A percentile compares a stretch with the other conserved stretches of the same genome.
Evolutionary conservation across 1,284 basidiomycete species (phyloP).

Genomic region (Melampsora larici-populina): DNA sequence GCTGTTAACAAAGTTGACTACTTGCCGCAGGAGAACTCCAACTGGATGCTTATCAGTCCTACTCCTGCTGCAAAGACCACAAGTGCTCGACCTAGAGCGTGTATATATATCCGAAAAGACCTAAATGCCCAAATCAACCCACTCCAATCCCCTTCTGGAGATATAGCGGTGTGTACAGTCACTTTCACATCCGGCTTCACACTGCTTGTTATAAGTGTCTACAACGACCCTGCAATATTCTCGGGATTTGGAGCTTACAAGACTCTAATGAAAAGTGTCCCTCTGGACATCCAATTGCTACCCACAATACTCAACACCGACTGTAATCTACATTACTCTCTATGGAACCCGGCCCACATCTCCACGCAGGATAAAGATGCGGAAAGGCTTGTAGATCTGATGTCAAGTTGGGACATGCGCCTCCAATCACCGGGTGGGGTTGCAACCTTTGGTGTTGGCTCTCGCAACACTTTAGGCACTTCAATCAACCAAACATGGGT

Average conservation of each 20-base stretch:
- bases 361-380: background rate
- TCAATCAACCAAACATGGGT: too few relatives aligned
- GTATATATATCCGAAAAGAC: background rate
- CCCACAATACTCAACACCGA: background rate
- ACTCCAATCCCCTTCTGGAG: background rate
- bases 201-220: background rate
- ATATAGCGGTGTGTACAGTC: background rate
- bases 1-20: background rate
- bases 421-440: background rate
- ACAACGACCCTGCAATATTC: background rate
- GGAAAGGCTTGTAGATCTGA: background rate
- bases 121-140: background rate
- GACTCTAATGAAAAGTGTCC: background rate
- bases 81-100: background rate
- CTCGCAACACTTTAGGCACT: background rate
- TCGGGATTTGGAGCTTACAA: background rate
- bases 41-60: background rate
- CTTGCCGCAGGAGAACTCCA: background rate
- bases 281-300: background rate
- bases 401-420: background rate
- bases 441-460: too few relatives aligned
- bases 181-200: too few relatives aligned
- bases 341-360: background rate
- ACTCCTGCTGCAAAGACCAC: background rate
- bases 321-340: background rate